Evolutionary conservation across 2,329 filamentous ascomycete genomes (phyloP), one percentile per base, ranked within the genome.

Genomic region (Gyromitra esculenta): DNA sequence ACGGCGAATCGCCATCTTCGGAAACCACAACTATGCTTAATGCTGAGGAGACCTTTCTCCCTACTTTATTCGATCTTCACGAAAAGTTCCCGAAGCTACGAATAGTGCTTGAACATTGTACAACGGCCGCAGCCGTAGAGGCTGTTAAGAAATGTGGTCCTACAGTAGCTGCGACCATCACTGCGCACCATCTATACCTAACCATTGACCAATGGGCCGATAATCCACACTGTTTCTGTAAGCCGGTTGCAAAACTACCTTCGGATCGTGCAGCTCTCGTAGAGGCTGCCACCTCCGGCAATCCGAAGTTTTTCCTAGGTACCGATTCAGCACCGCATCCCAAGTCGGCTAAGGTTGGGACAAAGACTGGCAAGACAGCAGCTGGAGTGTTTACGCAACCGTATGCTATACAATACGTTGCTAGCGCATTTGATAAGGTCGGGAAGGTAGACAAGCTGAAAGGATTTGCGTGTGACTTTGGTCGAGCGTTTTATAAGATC

Each of bases 301-400:
- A 87, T 65, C 84, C 86, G 1, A 89, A 89, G 78, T 91, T 91
- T 83, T 91, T 91, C 83, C 89, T 95, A 25, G 91, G 89, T 50
- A 85, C 84, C n/a, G 91, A 93, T 82, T 89, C 87, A 13, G 91
- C 91, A n/a, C 91, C 92, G 18, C 90, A 92, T 81, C 87, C 87
- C 9, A 84, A 88, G 2, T 81, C 82, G n/a, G 87, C 87, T 76
- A 92, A 92, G 84, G 86, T 87, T 68, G 88, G 86, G 21, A 84
- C 84, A 64, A 86, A 86, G 62, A 87, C 85, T 82, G 83, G 85
- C 82, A 85, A 85, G 70, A 87, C 90, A 0, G 88, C 91, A 0
- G 92, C 92, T 0, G 92, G 92, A 3, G 91, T 94, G 56, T 95
- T 93, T 82, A 94, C 92, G 0, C 92, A 95, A 84, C 90, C 91